Evolutionary conservation across 305 asterid genomes (phyloP).

Genomic region (Solanum aculeatissimum): DNA sequence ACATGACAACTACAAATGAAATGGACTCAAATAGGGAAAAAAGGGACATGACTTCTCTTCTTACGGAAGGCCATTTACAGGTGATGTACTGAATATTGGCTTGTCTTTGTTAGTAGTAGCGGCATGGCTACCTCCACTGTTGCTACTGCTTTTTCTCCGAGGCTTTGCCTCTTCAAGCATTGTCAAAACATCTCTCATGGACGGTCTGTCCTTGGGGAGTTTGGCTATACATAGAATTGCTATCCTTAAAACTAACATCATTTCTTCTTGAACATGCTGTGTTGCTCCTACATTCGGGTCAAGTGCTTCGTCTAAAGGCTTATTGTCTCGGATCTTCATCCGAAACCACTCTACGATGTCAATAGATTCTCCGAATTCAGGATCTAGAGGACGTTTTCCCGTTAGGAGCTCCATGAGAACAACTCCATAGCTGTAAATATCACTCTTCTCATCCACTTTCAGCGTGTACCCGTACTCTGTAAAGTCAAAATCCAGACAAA

Average conservation of each 20-base stretch:
- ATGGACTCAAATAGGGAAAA: neutral
- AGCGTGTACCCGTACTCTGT: slow-evolving; percentile 85
- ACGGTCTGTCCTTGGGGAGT: slow-evolving; percentile 80
- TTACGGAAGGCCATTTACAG: slow-evolving; percentile 46
- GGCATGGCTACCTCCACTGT: slow-evolving; percentile 9
- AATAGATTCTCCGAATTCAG: slow-evolving; percentile 58
- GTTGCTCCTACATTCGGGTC: slow-evolving; percentile 63
- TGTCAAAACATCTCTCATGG: slow-evolving; percentile 80
- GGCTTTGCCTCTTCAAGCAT: slow-evolving; percentile 93
- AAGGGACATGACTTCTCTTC: neutral
- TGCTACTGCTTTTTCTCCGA: slow-evolving; percentile 54
- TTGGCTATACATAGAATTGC: slow-evolving; percentile 75
- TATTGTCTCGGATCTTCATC: slow-evolving; percentile 38
- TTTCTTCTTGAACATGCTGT: slow-evolving; percentile 73
- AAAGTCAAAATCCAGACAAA: neutral
- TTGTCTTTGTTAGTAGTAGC: slow-evolving; percentile 26
- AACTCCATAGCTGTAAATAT: slow-evolving; percentile 85
- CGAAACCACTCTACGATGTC: slow-evolving; percentile 77
- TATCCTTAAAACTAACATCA: slow-evolving; percentile 64
- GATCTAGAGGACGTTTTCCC: slow-evolving; percentile 65
- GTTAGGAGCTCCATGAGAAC: slow-evolving; percentile 85
- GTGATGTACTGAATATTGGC: slow-evolving; percentile 60
- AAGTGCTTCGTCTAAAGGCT: slow-evolving; percentile 48
- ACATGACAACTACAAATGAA: slow-evolving; percentile 19
- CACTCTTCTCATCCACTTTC: slow-evolving; percentile 83